Percentiles rank a stretch among this genome's conserved stretches.
Conservation (phyloP, 2,329 filamentous ascomycete species). For the Curvularia eragrostidis region DNA sequence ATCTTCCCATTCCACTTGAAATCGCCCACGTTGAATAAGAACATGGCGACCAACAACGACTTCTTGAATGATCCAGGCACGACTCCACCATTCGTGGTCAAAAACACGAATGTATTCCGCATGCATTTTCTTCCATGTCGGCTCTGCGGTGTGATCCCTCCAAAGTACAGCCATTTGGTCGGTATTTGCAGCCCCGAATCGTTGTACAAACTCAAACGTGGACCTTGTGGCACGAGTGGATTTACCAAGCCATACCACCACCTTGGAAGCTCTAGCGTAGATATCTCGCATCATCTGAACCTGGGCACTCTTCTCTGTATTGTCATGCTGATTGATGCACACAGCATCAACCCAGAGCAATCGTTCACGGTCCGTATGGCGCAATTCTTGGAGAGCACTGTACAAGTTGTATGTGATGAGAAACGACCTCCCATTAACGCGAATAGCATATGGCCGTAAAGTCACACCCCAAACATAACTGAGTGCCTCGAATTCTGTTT, state of each 20-base stretch:
- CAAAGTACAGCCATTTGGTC: not conserved
- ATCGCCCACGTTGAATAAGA: slow-evolving; percentile 12
- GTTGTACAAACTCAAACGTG: not conserved
- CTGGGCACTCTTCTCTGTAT: slow-evolving; percentile 13
- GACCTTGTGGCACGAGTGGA: not conserved
- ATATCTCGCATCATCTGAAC: slow-evolving; percentile 22
- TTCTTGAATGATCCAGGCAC: slow-evolving; percentile 17
- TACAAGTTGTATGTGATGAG: slow-evolving; percentile 12
- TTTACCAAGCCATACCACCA: slow-evolving; percentile 19
- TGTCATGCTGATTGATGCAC: slow-evolving; percentile 16
- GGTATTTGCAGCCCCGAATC: not conserved
- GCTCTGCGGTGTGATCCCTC: not conserved
- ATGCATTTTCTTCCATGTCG: not conserved
- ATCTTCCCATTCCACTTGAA: slow-evolving; percentile 3
- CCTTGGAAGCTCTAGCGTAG: slow-evolving; percentile 7
- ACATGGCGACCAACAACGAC: slow-evolving; percentile 6
- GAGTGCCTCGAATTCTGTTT: slow-evolving; percentile 15
- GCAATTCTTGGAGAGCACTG: slow-evolving; percentile 11
- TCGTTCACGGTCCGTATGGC: not conserved
- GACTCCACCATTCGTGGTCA: slow-evolving; percentile 16
- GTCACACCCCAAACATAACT: slow-evolving; percentile 16
- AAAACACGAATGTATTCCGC: slow-evolving; percentile 4
- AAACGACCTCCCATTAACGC: slow-evolving; percentile 7
- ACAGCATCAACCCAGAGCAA: slow-evolving; percentile 15
- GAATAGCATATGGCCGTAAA: slow-evolving; percentile 3